Percentiles rank a stretch among this genome's conserved stretches.
Evolutionary conservation across 495 filamentous ascomycete genomes (phyloP).

Genomic region (Aspergillus sclerotiicarbonarius): DNA sequence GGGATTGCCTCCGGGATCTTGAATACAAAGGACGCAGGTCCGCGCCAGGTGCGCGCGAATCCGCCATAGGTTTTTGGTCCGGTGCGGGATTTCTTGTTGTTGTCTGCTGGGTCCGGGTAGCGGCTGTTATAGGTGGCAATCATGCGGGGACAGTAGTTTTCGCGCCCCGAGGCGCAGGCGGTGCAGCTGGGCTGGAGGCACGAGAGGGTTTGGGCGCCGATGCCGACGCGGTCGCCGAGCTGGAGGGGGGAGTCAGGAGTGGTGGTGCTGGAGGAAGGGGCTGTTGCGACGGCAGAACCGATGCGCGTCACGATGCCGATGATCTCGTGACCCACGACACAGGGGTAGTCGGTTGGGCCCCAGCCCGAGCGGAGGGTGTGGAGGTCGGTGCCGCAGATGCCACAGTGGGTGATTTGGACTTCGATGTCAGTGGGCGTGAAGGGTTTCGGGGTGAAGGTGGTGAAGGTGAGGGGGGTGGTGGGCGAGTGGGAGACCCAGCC

Average conservation of each 20-base stretch:
- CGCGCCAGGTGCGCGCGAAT: slow-evolving; percentile 71
- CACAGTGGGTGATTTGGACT: slow-evolving; percentile 67
- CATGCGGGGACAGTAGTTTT: slow-evolving; percentile 65
- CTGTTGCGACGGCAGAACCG: slow-evolving; percentile 18
- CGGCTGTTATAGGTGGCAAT: slow-evolving; percentile 68
- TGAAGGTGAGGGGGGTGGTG: slow-evolving; percentile 70
- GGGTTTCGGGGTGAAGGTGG: slow-evolving; percentile 71
- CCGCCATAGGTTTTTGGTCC: slow-evolving; percentile 60
- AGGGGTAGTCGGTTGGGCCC: slow-evolving; percentile 67
- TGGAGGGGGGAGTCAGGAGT: slow-evolving; percentile 45
- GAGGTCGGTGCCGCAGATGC: slow-evolving; percentile 77
- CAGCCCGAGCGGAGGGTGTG: slow-evolving; percentile 77
- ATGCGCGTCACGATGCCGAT: slow-evolving; percentile 61
- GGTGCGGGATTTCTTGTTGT: neutral
- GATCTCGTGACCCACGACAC: slow-evolving; percentile 81
- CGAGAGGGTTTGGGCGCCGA: slow-evolving; percentile 74
- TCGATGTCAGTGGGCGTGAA: slow-evolving; percentile 74
- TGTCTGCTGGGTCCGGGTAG: slow-evolving; percentile 44
- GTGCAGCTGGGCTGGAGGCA: slow-evolving; percentile 68
- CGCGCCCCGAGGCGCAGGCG: slow-evolving; percentile 59
- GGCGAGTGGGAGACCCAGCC: slow-evolving; percentile 77
- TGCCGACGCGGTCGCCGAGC: slow-evolving; percentile 78
- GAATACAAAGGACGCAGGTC: slow-evolving; percentile 72
- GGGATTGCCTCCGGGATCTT: slow-evolving; percentile 67
- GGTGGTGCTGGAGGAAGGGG: neutral